These are phyloP conservation scores for Vitis amurensis DNA, from an alignment of 164 flowering plant species.

Conservation along the genomic window DNA sequence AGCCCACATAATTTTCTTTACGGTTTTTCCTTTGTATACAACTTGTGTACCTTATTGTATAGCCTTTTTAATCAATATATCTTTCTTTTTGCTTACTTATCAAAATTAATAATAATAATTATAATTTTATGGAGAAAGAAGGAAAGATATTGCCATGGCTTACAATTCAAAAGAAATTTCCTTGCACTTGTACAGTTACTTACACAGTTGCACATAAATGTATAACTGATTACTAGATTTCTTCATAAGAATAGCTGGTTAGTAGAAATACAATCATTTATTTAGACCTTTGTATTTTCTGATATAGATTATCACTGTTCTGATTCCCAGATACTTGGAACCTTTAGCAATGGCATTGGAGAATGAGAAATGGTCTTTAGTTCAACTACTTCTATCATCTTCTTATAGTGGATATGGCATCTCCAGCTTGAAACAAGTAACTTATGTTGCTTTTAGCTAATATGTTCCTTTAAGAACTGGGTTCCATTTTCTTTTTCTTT, in stretches of 20 bases:
- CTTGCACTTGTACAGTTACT: too few relatives aligned
- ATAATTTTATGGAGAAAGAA: too few relatives aligned
- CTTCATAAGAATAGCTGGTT: too few relatives aligned
- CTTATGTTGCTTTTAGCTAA: neutral
- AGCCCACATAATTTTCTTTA: too few relatives aligned
- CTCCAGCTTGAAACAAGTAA: constrained; percentile 92
- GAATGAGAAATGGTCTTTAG: constrained; percentile 91
- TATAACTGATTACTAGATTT: neutral
- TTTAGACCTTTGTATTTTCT: neutral
- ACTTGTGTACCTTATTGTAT: too few relatives aligned
- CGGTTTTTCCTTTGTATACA: too few relatives aligned
- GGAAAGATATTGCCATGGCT: too few relatives aligned
- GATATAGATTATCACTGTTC: neutral
- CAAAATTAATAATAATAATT: too few relatives aligned
- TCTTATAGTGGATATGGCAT: constrained; percentile 93
- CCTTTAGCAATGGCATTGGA: constrained; percentile 92
- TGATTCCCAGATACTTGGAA: constrained; percentile 70
- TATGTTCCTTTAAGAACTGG: neutral
- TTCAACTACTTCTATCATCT: constrained; percentile 86
- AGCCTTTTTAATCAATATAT: too few relatives aligned
- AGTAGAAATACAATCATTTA: neutral
- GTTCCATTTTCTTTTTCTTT: too few relatives aligned
- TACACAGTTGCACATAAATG: neutral
- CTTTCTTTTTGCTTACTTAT: too few relatives aligned
- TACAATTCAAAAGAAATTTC: too few relatives aligned